Evolutionary conservation across 2,329 filamentous ascomycete species (phyloP).

Genomic region (Ophiostoma sp.): DNA sequence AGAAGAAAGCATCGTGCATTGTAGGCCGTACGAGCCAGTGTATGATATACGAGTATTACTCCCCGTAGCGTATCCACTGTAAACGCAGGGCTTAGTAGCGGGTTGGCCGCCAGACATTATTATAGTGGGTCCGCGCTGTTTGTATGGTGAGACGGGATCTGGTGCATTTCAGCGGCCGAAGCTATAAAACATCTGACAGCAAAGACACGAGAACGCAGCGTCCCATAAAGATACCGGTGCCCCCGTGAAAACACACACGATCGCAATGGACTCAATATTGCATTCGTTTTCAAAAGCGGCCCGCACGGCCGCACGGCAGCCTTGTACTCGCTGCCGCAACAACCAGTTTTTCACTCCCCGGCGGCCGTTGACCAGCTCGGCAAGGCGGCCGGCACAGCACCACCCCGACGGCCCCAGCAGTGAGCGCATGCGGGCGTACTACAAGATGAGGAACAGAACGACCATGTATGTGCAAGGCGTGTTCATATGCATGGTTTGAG

Average conservation of each 20-base stretch:
- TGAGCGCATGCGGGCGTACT: slow-evolving; percentile 59
- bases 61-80: background rate
- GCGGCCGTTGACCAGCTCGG: slow-evolving; percentile 26
- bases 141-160: slow-evolving; percentile 7
- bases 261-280: slow-evolving; percentile 20
- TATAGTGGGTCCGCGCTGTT: slow-evolving; percentile 4
- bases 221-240: background rate
- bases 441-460: slow-evolving; percentile 62
- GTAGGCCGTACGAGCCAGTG: too few species aligned
- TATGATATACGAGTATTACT: too few species aligned
- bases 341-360: background rate
- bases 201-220: background rate
- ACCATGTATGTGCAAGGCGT: slow-evolving; percentile 46
- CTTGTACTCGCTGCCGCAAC: slow-evolving; percentile 20
- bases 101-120: background rate
- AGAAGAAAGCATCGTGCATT: background rate
- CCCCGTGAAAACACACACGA: background rate
- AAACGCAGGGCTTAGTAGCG: background rate
- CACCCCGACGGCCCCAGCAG: slow-evolving; percentile 45
- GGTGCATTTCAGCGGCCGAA: background rate
- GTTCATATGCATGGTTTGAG: background rate
- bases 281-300: slow-evolving; percentile 15
- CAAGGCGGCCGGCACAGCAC: slow-evolving; percentile 28
- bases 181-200: slow-evolving; percentile 5
- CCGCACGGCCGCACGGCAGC: slow-evolving; percentile 2